Evolutionary conservation across 1,284 basidiomycete genomes (phyloP).

Genomic region (Ceratobasidium sp.): DNA sequence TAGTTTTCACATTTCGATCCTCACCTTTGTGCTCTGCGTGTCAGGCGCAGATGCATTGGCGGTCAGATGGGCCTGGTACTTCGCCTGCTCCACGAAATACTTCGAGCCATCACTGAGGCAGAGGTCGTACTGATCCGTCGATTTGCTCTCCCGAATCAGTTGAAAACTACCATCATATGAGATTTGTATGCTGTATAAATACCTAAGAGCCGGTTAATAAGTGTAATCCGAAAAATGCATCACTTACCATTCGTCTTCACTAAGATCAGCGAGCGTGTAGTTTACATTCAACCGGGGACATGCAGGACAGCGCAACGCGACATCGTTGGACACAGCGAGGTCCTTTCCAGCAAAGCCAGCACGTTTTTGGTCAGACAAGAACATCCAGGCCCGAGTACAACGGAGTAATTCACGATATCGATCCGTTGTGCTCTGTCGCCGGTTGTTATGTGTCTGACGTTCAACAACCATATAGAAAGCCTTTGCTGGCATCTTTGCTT

Average conservation of each 20-base stretch:
- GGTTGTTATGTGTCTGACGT: background rate
- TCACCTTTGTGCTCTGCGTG: too few species aligned
- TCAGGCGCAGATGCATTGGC: too few species aligned
- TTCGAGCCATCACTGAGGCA: constrained; percentile 4
- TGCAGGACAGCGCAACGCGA: constrained; percentile 4
- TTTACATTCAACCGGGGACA: background rate
- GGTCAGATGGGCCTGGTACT: too few species aligned
- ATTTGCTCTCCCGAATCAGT: background rate
- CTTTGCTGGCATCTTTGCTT: background rate
- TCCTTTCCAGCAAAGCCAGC: too few species aligned
- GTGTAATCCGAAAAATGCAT: background rate
- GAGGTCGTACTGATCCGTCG: background rate
- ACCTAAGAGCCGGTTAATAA: background rate
- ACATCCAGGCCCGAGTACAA: background rate
- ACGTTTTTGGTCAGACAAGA: background rate
- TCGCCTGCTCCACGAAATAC: constrained; percentile 12
- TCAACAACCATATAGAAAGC: background rate
- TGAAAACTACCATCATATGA: constrained; percentile 16
- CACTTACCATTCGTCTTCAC: background rate
- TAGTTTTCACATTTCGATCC: too few species aligned
- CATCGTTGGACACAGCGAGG: too few species aligned
- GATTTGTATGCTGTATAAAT: constrained; percentile 2
- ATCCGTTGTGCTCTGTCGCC: background rate
- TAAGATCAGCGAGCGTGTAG: background rate
- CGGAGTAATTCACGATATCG: background rate